phyloP scores from a whole-genome alignment of 768 basidiomycete species.

The Amylocystis lapponica region DNA sequence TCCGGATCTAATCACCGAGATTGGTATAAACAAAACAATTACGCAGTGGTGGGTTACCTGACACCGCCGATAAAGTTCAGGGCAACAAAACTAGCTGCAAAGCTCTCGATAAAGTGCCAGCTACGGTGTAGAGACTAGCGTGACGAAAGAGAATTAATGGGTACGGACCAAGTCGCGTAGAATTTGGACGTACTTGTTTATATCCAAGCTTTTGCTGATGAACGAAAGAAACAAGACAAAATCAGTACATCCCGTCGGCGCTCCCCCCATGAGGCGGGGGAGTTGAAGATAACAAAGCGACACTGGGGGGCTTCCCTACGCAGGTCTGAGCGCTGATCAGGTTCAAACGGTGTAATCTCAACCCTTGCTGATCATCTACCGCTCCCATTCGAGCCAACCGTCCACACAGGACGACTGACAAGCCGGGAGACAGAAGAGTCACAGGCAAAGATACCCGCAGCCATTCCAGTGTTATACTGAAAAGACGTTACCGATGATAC shows the following conservation, averaged over 20 bases:
- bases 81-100: constrained; percentile 85
- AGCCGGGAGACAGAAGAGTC: constrained; percentile 21
- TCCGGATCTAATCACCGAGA: constrained; percentile 46
- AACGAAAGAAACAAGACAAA: constrained; percentile 20
- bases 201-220: constrained; percentile 69
- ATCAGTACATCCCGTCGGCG: constrained; percentile 44
- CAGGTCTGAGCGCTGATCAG: constrained; percentile 97
- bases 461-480: constrained; percentile 67
- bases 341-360: constrained; percentile 98
- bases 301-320: constrained; percentile 93
- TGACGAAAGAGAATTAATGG: not conserved
- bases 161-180: not conserved
- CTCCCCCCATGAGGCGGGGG: constrained; percentile 36
- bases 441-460: constrained; percentile 82
- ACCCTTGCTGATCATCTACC: constrained; percentile 45
- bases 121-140: constrained; percentile 79
- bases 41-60: constrained; percentile 37
- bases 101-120: constrained; percentile 80
- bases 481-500: constrained; percentile 69
- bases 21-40: no score
- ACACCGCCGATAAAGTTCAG: constrained; percentile 88
- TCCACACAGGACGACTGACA: constrained; percentile 18
- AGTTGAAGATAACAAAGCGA: constrained; percentile 40
- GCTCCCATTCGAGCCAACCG: constrained; percentile 21
- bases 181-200: constrained; percentile 51